These are phyloP conservation scores for Coemansia asiatica DNA, from an alignment of 192 early-diverging fungal species.

Conservation along the genomic window DNA sequence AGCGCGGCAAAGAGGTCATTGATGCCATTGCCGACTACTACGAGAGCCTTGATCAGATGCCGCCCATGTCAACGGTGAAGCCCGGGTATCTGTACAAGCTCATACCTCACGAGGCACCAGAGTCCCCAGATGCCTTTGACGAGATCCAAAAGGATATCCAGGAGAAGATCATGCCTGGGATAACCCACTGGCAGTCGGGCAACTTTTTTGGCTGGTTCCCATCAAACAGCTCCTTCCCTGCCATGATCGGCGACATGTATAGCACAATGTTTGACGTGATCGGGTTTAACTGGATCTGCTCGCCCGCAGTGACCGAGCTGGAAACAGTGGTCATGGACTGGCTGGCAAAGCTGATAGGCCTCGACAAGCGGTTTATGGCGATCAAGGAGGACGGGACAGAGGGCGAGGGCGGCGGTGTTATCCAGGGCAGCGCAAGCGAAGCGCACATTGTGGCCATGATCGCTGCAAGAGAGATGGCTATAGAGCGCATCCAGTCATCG, in stretches of 20 bases:
- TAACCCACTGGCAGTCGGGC: slow-evolving; percentile 69
- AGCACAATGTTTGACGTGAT: slow-evolving; percentile 57
- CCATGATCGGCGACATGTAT: slow-evolving; percentile 66
- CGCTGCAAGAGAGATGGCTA: slow-evolving; percentile 55
- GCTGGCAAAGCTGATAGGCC: slow-evolving; percentile 62
- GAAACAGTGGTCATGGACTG: slow-evolving; percentile 65
- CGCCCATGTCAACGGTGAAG: slow-evolving; percentile 57
- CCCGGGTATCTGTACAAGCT: slow-evolving; percentile 61
- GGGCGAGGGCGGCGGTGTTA: slow-evolving; percentile 64
- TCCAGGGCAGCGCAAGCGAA: slow-evolving; percentile 65
- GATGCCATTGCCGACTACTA: slow-evolving; percentile 66
- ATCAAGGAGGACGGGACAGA: slow-evolving; percentile 45
- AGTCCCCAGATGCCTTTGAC: slow-evolving; percentile 54
- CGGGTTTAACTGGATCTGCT: slow-evolving; percentile 60
- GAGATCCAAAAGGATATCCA: slow-evolving; percentile 53
- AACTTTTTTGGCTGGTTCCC: slow-evolving; percentile 68
- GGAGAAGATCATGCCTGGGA: slow-evolving; percentile 63
- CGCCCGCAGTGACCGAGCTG: slow-evolving; percentile 64
- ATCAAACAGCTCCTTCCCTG: slow-evolving; percentile 55
- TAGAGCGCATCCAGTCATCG: slow-evolving; percentile 30
- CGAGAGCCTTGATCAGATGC: slow-evolving; percentile 43
- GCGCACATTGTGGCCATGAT: slow-evolving; percentile 61
- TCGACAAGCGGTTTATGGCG: slow-evolving; percentile 58
- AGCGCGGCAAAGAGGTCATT: slow-evolving; percentile 60
- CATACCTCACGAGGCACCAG: slow-evolving; percentile 60